Evolutionary conservation across 1,284 basidiomycete genomes (phyloP), one percentile per base, ranked within the genome.

Genomic region (Boletus smithii): DNA sequence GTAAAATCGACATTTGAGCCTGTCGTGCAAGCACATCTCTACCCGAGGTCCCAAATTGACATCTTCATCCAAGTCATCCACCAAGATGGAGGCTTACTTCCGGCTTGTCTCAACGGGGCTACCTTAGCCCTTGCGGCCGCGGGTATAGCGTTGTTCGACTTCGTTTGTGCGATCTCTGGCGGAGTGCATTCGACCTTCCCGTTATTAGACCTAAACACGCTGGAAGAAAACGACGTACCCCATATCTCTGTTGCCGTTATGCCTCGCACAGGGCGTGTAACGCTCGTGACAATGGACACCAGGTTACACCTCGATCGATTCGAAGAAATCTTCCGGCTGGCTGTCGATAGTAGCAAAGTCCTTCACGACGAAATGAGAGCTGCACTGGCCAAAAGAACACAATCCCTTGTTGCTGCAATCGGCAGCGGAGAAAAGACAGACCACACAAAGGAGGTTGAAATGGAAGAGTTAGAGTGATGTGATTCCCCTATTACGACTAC

Each of bases 1-100:
- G 85, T 99, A 55, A 88, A 92, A 69, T 86, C 91, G 31, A 97
- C 95, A 0, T 98, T 99, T 60, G 94, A 98, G 64, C 92, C 95
- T 34, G 91, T 97, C 44, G 81, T 99, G 32, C 89, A 95, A 65
- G 88, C 88, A 2, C 81, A 81, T 54, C 78, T 98, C 40, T 98
- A 95, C 69, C 95, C 95, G 7, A 85, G 95, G 43, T 90, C 90
- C 24, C 85, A 95, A 66, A 95, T 99, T 66, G 90, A 97, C 68
- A 86, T 99, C 51, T 90, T 88, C 67, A 78, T 99, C 10, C 91
- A 95, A 66, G 86, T 99, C 26, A 73, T 97, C 36, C 88, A 95
- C 59, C 89, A 95, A 63, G 95, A 99, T 62, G 95, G 95, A 26
- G 89, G 90, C 0, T 74, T 97, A 31, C 78, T 99, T n/a, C 89